Evolutionary conservation across 116 monocot species (phyloP).

Genomic region (Dioscorea cayenensis): DNA sequence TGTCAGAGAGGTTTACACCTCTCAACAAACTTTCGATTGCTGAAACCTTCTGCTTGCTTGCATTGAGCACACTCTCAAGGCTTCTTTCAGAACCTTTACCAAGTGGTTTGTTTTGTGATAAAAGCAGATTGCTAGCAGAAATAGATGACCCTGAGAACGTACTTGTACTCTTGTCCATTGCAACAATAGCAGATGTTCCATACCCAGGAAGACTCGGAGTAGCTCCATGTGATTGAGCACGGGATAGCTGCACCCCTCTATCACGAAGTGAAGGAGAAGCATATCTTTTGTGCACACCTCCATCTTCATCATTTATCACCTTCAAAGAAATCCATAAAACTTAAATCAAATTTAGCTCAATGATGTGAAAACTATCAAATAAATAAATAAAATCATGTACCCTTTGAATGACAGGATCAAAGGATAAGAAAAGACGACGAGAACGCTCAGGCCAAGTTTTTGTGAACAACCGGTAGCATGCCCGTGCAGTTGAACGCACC

Average conservation of each 20-base stretch:
- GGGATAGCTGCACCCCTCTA: conserved; percentile 53
- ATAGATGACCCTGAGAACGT: conserved; percentile 50
- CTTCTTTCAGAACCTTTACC: conserved; percentile 71
- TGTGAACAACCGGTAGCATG: conserved; percentile 89
- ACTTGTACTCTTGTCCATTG: conserved; percentile 82
- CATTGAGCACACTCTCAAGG: conserved; percentile 78
- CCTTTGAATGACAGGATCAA: conserved; percentile 96
- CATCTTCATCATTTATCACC: conserved; percentile 96
- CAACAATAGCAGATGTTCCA: conserved; percentile 89
- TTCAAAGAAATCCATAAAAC: conserved; percentile 11
- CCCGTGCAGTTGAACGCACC: conserved; percentile 89
- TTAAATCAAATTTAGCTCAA: background rate
- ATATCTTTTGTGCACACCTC: conserved; percentile 89
- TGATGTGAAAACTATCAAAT: background rate
- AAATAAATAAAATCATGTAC: conserved; percentile 23
- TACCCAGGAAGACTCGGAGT: conserved; percentile 51
- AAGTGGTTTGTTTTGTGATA: conserved; percentile 51
- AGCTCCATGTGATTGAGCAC: conserved; percentile 30
- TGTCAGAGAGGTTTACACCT: conserved; percentile 72
- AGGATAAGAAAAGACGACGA: conserved; percentile 70
- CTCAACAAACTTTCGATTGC: conserved; percentile 95
- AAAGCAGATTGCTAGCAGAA: conserved; percentile 32
- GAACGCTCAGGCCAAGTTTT: conserved; percentile 99
- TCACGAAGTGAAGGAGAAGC: conserved; percentile 89
- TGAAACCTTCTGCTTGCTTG: conserved; percentile 95